phyloP scores from a whole-genome alignment of 2,329 filamentous ascomycete species.

The Diaporthe vexans region DNA sequence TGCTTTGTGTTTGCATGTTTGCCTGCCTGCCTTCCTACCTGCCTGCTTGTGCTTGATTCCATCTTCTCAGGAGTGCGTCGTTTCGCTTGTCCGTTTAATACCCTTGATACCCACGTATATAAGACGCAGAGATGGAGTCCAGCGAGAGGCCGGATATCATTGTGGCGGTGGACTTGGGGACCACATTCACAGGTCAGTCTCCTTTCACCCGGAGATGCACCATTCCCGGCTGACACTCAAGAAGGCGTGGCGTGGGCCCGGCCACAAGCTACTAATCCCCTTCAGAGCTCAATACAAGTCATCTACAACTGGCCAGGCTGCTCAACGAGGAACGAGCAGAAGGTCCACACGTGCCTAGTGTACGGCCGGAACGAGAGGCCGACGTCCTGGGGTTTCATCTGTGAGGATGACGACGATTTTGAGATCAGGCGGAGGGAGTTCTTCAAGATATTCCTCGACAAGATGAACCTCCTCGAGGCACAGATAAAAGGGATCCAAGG shows the following conservation, averaged over 20 bases:
- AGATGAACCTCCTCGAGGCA: conserved; percentile 57
- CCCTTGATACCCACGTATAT: conserved; percentile 21
- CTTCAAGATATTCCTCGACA: conserved; percentile 70
- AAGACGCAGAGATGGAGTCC: conserved; percentile 15
- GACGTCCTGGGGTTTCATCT: conserved; percentile 68
- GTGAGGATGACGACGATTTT: conserved; percentile 59
- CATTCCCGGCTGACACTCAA: conserved; percentile 8
- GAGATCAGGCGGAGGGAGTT: conserved; percentile 59
- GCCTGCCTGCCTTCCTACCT: not conserved
- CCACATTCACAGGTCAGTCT: conserved; percentile 59
- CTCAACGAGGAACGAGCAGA: conserved; percentile 66
- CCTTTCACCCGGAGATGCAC: not conserved
- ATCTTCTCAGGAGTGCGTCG: not conserved
- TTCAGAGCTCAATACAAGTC: conserved; percentile 58
- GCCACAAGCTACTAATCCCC: conserved; percentile 49
- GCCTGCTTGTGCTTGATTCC: not conserved
- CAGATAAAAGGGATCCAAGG: conserved; percentile 60
- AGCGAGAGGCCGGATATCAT: conserved; percentile 52
- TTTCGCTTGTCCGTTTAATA: conserved; percentile 14
- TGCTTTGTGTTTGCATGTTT: conserved; percentile 18
- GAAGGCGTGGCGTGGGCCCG: conserved; percentile 54
- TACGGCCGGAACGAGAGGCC: conserved; percentile 58
- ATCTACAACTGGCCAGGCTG: conserved; percentile 69
- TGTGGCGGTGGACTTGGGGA: conserved; percentile 61
- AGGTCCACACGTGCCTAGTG: conserved; percentile 65